Conservation (phyloP, 805 yeast genomes). For the Pichia pseudocactophila region DNA sequence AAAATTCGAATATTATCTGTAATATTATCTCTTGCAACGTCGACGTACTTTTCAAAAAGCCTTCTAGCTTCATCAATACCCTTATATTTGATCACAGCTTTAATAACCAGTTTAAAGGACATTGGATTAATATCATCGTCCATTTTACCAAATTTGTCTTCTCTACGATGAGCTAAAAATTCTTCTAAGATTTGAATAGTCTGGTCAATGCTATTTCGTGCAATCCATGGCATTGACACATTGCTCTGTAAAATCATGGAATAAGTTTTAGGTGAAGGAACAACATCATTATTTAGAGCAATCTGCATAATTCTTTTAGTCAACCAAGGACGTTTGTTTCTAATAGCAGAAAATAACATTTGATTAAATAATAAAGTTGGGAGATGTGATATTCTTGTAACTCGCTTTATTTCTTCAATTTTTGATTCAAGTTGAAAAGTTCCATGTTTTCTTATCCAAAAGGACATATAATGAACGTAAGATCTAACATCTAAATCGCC, state of each 20-base stretch:
- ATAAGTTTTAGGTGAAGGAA: slow-evolving; percentile 20
- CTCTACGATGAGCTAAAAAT: slow-evolving; percentile 14
- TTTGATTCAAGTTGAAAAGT: slow-evolving; percentile 11
- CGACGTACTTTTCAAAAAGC: slow-evolving; percentile 23
- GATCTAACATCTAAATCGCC: slow-evolving; percentile 13
- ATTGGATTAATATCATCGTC: slow-evolving; percentile 21
- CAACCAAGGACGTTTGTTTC: slow-evolving; percentile 14
- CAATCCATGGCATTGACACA: slow-evolving; percentile 9
- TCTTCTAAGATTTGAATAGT: slow-evolving; percentile 19
- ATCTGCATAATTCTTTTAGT: slow-evolving; percentile 15
- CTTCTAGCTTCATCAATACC: slow-evolving; percentile 20
- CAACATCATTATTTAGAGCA: slow-evolving; percentile 12
- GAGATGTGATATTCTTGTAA: slow-evolving; percentile 8
- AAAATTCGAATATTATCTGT: slow-evolving; percentile 23
- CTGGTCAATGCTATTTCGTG: slow-evolving; percentile 14
- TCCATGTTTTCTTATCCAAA: slow-evolving; percentile 14
- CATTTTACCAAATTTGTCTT: slow-evolving; percentile 17
- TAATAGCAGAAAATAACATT: slow-evolving; percentile 18
- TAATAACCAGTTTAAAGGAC: slow-evolving; percentile 18
- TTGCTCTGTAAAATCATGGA: slow-evolving; percentile 23
- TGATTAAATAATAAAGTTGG: slow-evolving; percentile 21
- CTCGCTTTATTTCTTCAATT: slow-evolving; percentile 12
- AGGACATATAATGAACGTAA: slow-evolving; percentile 17
- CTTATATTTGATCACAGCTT: slow-evolving; percentile 13
- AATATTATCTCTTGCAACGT: slow-evolving; percentile 17